Evolutionary conservation across 2,329 filamentous ascomycete genomes (phyloP), one percentile per base, ranked within the genome.

Genomic region (Sarocladium oryzae): DNA sequence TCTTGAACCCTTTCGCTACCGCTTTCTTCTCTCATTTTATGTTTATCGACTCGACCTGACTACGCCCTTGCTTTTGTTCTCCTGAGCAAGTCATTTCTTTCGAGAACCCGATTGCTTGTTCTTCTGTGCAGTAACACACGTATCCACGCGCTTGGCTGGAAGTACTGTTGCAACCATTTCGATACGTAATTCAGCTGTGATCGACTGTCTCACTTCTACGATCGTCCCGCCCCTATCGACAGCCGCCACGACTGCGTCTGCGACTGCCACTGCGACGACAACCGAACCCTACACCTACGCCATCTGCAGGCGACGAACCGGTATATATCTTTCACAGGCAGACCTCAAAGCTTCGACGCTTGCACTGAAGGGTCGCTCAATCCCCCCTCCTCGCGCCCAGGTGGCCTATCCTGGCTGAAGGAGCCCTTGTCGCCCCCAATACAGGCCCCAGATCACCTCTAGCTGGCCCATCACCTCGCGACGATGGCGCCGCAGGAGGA

Each of bases 401-500:
- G 40, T 15, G 43, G 36, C 36, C n/a, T n/a, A 16, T 26, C 28
- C 9, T 23, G 43, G 16, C 26, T 48, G 43, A 48, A 15, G 5
- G 26, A 33, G 16, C 43, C 28, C 7, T 45, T 24, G 28, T 23
- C 21, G 7, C 21, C 28, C 18, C 26, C 11, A 43, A 26, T 11
- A 7, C 11, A 7, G 23, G 40, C 21, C 26, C 24, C n/a, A 32
- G n/a, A 7, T 15, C 28, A 3, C n/a, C 20, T 23, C 43, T n/a
- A 15, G 7, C 24, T 26, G n/a, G 43, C 28, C 13, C n/a, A 9
- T 15, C 28, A 33, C 26, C 18, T 9, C 26, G 7, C 43, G n/a
- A 48, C 48, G 55, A 74, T 70, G 69, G 69, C 71, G 38, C 63
- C 63, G 37, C 62, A 65, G 33, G 63, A 63, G 52, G 70, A 74